Conservation (phyloP, 2,329 filamentous ascomycete genomes). For the Fusarium pilosicola region DNA sequence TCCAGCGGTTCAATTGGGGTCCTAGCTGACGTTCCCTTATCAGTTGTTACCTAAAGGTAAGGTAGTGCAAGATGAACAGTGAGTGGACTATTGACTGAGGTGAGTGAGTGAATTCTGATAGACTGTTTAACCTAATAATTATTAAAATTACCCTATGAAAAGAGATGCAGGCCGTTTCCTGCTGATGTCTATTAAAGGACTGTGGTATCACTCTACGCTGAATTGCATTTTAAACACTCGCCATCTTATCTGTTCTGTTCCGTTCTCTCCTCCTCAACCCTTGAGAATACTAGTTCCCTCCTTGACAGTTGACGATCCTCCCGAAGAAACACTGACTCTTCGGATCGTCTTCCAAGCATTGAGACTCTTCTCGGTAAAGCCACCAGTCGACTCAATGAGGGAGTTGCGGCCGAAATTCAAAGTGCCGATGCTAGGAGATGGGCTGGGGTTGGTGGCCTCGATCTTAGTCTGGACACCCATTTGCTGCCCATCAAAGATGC, state of each 20-base stretch:
- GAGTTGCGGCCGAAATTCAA: constrained; percentile 43
- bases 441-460: constrained; percentile 39
- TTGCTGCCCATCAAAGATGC: constrained; percentile 36
- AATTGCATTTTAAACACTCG: constrained; percentile 11
- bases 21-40: not conserved
- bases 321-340: constrained; percentile 40
- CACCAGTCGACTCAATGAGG: constrained; percentile 36
- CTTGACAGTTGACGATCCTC: constrained; percentile 19
- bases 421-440: constrained; percentile 37
- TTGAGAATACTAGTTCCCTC: constrained; percentile 20
- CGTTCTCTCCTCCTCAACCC: not conserved
- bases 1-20: not conserved
- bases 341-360: constrained; percentile 41
- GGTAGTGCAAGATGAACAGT: too few species aligned
- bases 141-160: constrained; percentile 38
- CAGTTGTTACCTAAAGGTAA: too few species aligned
- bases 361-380: constrained; percentile 33
- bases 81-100: not conserved
- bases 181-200: constrained; percentile 31
- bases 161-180: constrained; percentile 38
- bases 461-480: constrained; percentile 44
- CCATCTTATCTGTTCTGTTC: not conserved
- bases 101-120: not conserved
- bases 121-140: constrained; percentile 5
- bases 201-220: constrained; percentile 28